Evolutionary conservation across 2,329 filamentous ascomycete genomes (phyloP).

Genomic region (Arachnomyces sp.): DNA sequence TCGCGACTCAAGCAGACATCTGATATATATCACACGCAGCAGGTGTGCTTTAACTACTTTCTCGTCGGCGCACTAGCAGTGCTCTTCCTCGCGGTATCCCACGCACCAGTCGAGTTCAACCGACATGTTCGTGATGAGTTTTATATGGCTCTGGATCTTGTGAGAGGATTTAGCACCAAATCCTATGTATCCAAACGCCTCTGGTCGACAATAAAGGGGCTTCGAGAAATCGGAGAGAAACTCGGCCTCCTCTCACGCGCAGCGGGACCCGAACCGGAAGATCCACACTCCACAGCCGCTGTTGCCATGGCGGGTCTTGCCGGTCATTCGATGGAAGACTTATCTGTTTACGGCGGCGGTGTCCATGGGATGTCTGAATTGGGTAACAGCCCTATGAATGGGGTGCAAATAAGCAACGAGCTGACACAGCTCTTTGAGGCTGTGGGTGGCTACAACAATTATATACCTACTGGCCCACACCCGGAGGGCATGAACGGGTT

Average conservation of each 20-base stretch:
- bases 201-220: conserved; percentile 55
- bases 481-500: conserved; percentile 33
- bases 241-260: conserved; percentile 44
- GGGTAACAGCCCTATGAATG: conserved; percentile 49
- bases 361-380: conserved; percentile 25
- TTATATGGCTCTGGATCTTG: conserved; percentile 57
- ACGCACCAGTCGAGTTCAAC: conserved; percentile 54
- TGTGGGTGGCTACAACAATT: conserved; percentile 45
- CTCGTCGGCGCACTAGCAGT: conserved; percentile 56
- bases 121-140: conserved; percentile 56
- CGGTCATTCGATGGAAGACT: conserved; percentile 52
- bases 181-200: conserved; percentile 54
- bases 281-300: conserved; percentile 54
- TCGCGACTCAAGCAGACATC: conserved; percentile 54
- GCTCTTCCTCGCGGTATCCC: conserved; percentile 56
- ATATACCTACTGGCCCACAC: conserved; percentile 25
- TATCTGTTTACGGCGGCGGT: conserved; percentile 41
- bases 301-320: conserved; percentile 59
- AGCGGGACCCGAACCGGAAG: conserved; percentile 35
- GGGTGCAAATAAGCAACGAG: conserved; percentile 53
- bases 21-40: conserved; percentile 56
- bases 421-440: conserved; percentile 57
- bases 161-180: conserved; percentile 53
- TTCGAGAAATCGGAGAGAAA: conserved; percentile 56
- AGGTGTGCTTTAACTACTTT: conserved; percentile 60